Evolutionary conservation across 257 asterid genomes (phyloP), one percentile per base, ranked within the genome.

Genomic region (Pogostemon cablin): DNA sequence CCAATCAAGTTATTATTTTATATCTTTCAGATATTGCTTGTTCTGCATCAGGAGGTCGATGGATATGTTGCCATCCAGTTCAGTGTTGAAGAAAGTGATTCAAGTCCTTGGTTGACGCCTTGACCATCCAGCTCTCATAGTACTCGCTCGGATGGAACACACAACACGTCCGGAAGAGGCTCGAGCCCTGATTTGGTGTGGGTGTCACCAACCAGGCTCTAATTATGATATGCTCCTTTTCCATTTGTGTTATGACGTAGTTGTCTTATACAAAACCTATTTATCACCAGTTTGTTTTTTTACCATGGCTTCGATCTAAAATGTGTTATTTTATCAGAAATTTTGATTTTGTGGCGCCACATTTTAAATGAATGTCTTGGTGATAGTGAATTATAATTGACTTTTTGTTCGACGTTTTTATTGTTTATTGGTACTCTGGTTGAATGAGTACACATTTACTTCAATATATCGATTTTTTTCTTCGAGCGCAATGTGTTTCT

Each of bases 181-280:
- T 25, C 32, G 32, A 25, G 32, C 32, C 32, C 32, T 25, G 32
- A 25, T 25, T 25, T 25, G 32, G 32, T 25, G 32, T 25, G 32
- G 32, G 32, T 68, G 1, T 78, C 32, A 73, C 50, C 62, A 1
- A 20, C 63, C 77, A 25, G 1, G 74, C 55, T 72, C 1, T 25
- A 25, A 56, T 40, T 55, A 3, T 40, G 32, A 48, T 56, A 67
- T 20, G 46, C 46, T 62, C 57, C 65, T 46, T 62, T 74, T 46
- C 56, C 40, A 55, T 48, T 47, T 69, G 81, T 78, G 79, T 75
- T 62, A 62, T 62, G 77, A 74, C 84, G 72, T 75, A 39, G 75
- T 74, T 70, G 35, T 57, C 71, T 72, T 70, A 38, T 75, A 72
- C 83, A 81, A 75, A 87, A 76, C 81, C 11, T 69, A 75, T 53